Evolutionary conservation across 2,329 filamentous ascomycete genomes (phyloP).

Genomic region (Botrytis pseudocinerea): DNA sequence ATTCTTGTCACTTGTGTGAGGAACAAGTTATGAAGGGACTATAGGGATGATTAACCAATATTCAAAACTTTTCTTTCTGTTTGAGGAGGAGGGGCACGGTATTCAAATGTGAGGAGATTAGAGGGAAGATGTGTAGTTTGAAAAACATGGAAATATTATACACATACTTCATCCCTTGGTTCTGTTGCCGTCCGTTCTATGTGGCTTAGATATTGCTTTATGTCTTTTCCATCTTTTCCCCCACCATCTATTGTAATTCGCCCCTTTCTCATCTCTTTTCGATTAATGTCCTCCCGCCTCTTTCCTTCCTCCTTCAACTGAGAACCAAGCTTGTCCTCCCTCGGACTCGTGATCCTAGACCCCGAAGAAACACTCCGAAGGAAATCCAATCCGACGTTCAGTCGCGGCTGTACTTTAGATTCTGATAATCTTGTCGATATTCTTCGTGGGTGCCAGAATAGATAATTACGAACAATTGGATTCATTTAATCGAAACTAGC

Average conservation of each 20-base stretch:
- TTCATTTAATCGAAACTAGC: background rate
- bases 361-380: background rate
- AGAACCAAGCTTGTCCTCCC: background rate
- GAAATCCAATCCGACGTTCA: background rate
- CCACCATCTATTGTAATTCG: background rate
- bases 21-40: background rate
- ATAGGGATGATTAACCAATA: background rate
- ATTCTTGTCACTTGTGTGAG: background rate
- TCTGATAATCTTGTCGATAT: background rate
- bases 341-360: background rate
- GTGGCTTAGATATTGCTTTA: background rate
- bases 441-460: background rate
- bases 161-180: conserved; percentile 1
- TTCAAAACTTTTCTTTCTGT: background rate
- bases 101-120: background rate
- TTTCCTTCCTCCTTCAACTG: background rate
- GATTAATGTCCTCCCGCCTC: background rate
- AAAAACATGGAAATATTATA: background rate
- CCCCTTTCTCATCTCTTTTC: background rate
- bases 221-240: background rate
- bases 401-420: background rate
- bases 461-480: background rate
- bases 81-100: background rate
- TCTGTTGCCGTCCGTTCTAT: conserved; percentile 1
- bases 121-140: background rate